phyloP scores from a whole-genome alignment of 495 filamentous ascomycete genomes.

The Aspergillus kassunensis region DNA sequence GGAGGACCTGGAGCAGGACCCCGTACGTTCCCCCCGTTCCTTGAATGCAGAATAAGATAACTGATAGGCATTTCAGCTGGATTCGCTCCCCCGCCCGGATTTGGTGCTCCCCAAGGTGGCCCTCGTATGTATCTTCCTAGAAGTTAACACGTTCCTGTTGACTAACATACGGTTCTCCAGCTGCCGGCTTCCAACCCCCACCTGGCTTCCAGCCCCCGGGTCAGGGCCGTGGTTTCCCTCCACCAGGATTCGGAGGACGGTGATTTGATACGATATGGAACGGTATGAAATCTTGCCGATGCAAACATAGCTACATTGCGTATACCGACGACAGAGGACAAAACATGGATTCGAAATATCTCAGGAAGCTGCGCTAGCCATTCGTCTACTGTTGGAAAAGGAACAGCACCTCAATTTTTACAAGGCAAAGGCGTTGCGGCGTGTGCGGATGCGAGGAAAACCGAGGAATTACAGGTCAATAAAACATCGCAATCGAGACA shows the following conservation, averaged over 20 bases:
- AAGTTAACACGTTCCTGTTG: constrained; percentile 1
- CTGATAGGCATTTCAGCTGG: constrained; percentile 37
- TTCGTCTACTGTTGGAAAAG: constrained; percentile 3
- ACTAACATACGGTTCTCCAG: constrained; percentile 29
- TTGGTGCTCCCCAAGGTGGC: constrained; percentile 50
- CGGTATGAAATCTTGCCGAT: constrained; percentile 17
- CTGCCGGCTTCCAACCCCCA: constrained; percentile 64
- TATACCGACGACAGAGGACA: constrained; percentile 5
- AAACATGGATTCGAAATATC: background rate
- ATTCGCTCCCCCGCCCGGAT: constrained; percentile 63
- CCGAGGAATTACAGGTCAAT: too few relatives aligned
- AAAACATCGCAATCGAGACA: constrained; percentile 25
- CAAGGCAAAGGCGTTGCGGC: constrained; percentile 47
- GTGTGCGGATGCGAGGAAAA: constrained; percentile 41
- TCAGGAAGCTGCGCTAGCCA: background rate
- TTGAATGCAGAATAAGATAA: constrained; percentile 1
- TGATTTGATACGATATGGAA: constrained; percentile 38
- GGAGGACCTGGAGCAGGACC: constrained; percentile 60
- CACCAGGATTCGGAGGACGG: constrained; percentile 73
- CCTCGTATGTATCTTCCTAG: constrained; percentile 48
- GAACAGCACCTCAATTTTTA: constrained; percentile 31
- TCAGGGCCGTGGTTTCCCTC: constrained; percentile 66
- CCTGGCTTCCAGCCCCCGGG: constrained; percentile 63
- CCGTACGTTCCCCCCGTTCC: constrained; percentile 47
- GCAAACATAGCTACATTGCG: constrained; percentile 8